Evolutionary conservation across 2,329 filamentous ascomycete species (phyloP), one percentile per base, ranked within the genome.

Genomic region (Colletotrichum simmondsii): DNA sequence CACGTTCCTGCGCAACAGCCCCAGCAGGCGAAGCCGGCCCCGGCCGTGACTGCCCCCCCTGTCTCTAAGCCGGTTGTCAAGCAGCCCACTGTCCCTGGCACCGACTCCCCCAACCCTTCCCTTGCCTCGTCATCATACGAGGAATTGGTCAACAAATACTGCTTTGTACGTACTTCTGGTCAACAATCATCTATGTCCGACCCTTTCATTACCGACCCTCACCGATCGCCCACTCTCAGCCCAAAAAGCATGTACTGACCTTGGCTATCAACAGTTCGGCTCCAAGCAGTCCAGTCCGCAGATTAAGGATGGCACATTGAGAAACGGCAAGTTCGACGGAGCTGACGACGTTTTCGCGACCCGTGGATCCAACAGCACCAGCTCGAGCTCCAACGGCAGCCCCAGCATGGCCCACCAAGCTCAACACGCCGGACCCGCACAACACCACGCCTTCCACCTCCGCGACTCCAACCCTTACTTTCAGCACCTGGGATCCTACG

Each of bases 91-190:
- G 78, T 75, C 65, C 79, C 82, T 73, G 84, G 84, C 70, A 81
- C 90, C 83, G 79, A 89, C 84, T 86, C 89, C 79, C 81, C 87
- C 86, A 82, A 84, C 75, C 77, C 85, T 61, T 84, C 84, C 79
- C 92, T 98, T 76, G 91, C 95, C 73, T 97, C 95, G 75, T 92
- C 94, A 73, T 95, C 96, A 73, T 98, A 99, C 83, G 94, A 97
- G 85, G 97, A 99, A 85, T 90, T 99, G 76, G 93, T 99, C 83
- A 95, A 97, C 87, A 98, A 97, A 87, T 99, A 98, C 89, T 99
- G 97, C 89, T 99, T 98, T 91, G 96, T 98, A 96, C 92, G 96
- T 97, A 89, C 89, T 80, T 83, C 83, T 76, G 81, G 81, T 77
- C 76, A 79, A 65, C 78, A 78, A 46, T 78, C 79, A 78, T 76